These are phyloP conservation scores for Lasiosphaeria hispida DNA, from an alignment of 495 filamentous ascomycete genomes.

Conservation along the genomic window DNA sequence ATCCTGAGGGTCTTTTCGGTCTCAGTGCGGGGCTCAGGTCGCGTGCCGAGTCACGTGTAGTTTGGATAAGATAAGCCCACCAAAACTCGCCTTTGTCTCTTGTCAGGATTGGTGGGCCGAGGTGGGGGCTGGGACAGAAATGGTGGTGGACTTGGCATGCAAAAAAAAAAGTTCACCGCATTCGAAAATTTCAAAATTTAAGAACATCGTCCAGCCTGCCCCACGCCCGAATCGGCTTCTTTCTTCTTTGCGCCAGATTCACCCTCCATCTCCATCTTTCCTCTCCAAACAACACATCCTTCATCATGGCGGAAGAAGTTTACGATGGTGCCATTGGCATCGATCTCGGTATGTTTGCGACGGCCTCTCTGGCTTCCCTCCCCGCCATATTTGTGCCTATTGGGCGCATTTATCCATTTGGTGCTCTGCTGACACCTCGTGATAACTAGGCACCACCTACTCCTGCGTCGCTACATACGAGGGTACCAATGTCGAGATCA, in stretches of 20 bases:
- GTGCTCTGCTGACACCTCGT: slow-evolving; percentile 9
- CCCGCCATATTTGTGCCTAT: background rate
- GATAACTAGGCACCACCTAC: slow-evolving; percentile 85
- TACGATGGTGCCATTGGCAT: slow-evolving; percentile 99
- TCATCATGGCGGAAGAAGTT: slow-evolving; percentile 80
- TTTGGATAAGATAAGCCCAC: background rate
- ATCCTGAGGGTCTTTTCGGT: background rate
- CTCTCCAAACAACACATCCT: slow-evolving; percentile 17
- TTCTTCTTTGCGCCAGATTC: slow-evolving; percentile 28
- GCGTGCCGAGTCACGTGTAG: background rate
- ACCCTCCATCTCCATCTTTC: slow-evolving; percentile 20
- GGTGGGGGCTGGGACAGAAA: slow-evolving; percentile 21
- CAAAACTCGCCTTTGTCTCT: slow-evolving; percentile 3
- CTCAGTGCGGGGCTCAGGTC: background rate
- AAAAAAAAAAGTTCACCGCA: slow-evolving; percentile 35
- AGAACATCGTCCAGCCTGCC: slow-evolving; percentile 27
- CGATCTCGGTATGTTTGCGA: slow-evolving; percentile 79
- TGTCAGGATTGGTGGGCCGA: slow-evolving; percentile 22
- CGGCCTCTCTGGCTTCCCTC: background rate
- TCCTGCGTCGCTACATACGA: slow-evolving; percentile 99
- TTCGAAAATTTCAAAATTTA: slow-evolving; percentile 34
- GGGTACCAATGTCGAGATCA: slow-evolving; percentile 98
- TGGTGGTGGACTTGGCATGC: background rate
- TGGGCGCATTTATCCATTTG: slow-evolving; percentile 2
- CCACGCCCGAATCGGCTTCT: slow-evolving; percentile 32